Evolutionary conservation across 2,329 filamentous ascomycete species (phyloP).

Genomic region (Pseudogymnoascus sp.): DNA sequence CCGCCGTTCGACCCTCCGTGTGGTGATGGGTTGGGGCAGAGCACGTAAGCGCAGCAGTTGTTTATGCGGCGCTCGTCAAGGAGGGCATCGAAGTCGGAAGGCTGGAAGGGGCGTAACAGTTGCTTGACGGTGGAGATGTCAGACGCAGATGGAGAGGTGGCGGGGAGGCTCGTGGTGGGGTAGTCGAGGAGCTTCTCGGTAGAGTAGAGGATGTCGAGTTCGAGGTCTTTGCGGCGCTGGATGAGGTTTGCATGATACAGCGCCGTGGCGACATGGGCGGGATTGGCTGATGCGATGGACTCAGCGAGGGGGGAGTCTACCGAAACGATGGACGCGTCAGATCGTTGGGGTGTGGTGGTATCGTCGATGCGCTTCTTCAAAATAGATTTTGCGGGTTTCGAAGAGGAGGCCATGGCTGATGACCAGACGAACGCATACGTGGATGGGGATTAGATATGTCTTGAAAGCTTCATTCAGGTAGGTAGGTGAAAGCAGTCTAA

Average conservation of each 20-base stretch:
- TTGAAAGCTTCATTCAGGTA: background rate
- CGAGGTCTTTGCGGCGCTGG: constrained; percentile 72
- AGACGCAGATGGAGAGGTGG: constrained; percentile 44
- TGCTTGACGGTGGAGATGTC: constrained; percentile 61
- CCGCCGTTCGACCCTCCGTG: constrained; percentile 50
- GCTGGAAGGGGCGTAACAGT: constrained; percentile 68
- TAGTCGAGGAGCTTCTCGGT: constrained; percentile 48
- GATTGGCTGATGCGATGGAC: constrained; percentile 41
- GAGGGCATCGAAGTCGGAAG: constrained; percentile 81
- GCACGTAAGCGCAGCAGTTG: constrained; percentile 71
- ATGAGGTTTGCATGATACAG: constrained; percentile 76
- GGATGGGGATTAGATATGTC: background rate
- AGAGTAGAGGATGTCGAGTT: constrained; percentile 67
- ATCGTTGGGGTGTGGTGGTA: constrained; percentile 26
- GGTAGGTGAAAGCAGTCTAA: background rate
- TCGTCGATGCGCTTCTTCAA: constrained; percentile 51
- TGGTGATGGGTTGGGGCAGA: constrained; percentile 63
- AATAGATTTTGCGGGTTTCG: constrained; percentile 43
- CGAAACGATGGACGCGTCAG: constrained; percentile 22
- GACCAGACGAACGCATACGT: constrained; percentile 1
- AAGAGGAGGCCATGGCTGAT: constrained; percentile 21
- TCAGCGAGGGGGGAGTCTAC: constrained; percentile 36
- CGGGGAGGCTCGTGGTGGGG: constrained; percentile 37
- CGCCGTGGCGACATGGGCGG: constrained; percentile 42
- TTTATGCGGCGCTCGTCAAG: constrained; percentile 84